phyloP scores from a whole-genome alignment of 2,329 filamentous ascomycete species.

The Chaetothyriales sp. region DNA sequence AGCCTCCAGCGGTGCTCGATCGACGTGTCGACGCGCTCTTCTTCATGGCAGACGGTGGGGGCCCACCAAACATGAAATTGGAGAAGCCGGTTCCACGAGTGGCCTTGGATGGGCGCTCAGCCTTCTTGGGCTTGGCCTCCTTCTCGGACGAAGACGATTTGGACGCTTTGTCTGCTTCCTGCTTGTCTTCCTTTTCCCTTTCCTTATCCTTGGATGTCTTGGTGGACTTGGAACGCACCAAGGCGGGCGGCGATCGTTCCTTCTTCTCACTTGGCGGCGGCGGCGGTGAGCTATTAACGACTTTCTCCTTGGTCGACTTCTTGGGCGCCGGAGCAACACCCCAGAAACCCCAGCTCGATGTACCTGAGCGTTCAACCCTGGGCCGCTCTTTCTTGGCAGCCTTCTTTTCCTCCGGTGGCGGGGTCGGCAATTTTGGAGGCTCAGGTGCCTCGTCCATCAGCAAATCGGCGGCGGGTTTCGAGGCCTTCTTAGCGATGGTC shows the following conservation, averaged over 20 bases:
- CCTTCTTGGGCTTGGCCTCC: conserved; percentile 39
- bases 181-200: conserved; percentile 40
- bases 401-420: conserved; percentile 44
- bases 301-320: conserved; percentile 39
- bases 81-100: conserved; percentile 46
- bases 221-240: conserved; percentile 44
- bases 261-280: conserved; percentile 28
- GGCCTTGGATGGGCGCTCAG: conserved; percentile 38
- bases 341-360: conserved; percentile 66
- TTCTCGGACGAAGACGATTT: conserved; percentile 65
- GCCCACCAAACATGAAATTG: conserved; percentile 53
- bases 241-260: conserved; percentile 29
- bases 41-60: conserved; percentile 42
- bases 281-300: conserved; percentile 19
- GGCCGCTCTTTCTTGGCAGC: conserved; percentile 59
- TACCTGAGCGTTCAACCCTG: conserved; percentile 57
- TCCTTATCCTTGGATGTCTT: conserved; percentile 45
- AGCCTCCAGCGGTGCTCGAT: conserved; percentile 40
- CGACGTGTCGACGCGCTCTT: conserved; percentile 56
- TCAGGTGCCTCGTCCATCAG: conserved; percentile 19
- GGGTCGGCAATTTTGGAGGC: conserved; percentile 30
- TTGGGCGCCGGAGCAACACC: conserved; percentile 39
- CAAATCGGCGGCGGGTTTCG: conserved; percentile 24
- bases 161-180: conserved; percentile 44
- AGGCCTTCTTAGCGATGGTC: conserved; percentile 21